Percentiles rank a stretch among this genome's conserved stretches.
Conservation (phyloP, 306 rosid species). For the Acacia acuminata region DNA sequence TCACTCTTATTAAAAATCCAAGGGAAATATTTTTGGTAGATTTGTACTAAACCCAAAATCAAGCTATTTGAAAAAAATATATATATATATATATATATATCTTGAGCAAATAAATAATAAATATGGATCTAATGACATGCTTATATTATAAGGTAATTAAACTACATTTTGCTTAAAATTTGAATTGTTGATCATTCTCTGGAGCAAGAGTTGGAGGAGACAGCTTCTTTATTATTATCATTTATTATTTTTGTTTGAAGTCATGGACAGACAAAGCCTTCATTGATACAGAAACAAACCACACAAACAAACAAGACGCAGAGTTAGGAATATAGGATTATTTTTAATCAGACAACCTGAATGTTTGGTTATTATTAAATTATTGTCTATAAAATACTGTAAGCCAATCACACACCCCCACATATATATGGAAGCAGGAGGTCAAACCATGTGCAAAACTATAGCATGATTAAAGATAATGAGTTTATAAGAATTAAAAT, state of each 20-base stretch:
- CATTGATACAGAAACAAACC: background rate
- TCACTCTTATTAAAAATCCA: background rate
- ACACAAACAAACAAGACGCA: conserved; percentile 20
- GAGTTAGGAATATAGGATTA: conserved; percentile 5
- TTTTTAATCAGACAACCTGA: conserved; percentile 13
- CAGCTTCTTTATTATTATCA: background rate
- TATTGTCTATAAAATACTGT: background rate
- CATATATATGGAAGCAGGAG: background rate
- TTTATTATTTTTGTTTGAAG: background rate
- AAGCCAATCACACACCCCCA: background rate
- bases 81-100: too few species aligned
- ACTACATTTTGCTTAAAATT: background rate
- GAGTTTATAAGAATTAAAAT: background rate
- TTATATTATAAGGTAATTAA: background rate
- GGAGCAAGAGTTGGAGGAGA: background rate
- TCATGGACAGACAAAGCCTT: background rate
- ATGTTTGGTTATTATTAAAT: conserved; percentile 1
- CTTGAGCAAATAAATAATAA: too few species aligned
- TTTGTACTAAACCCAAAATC: background rate
- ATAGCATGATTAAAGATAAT: background rate
- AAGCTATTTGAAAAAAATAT: background rate
- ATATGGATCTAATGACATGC: background rate
- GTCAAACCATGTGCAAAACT: conserved; percentile 16
- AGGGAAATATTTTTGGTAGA: background rate
- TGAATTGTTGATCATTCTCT: background rate